These are phyloP conservation scores for Neofusicoccum parvum DNA, from an alignment of 2,329 filamentous ascomycete genomes.

Conservation along the genomic window DNA sequence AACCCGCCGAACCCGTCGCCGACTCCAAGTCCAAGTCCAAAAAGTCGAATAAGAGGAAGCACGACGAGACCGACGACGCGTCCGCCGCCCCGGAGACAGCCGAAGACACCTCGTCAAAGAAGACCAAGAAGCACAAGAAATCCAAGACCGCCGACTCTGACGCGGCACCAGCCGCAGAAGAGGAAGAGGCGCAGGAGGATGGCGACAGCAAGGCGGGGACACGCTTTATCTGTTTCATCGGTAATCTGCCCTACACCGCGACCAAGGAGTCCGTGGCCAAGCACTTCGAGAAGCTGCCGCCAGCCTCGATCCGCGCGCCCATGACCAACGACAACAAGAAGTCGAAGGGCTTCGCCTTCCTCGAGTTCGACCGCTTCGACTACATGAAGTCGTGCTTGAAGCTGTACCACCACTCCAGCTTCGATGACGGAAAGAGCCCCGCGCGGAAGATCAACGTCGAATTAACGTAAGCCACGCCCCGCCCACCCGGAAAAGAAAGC, in stretches of 20 bases:
- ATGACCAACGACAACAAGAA: slow-evolving; percentile 42
- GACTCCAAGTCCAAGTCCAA: slow-evolving; percentile 11
- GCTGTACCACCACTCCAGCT: slow-evolving; percentile 83
- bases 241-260: slow-evolving; percentile 86
- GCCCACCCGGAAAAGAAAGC: background rate
- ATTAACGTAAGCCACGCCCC: slow-evolving; percentile 64
- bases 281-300: slow-evolving; percentile 78
- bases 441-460: slow-evolving; percentile 88
- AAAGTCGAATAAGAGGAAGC: slow-evolving; percentile 24
- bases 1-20: background rate
- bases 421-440: slow-evolving; percentile 61
- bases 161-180: slow-evolving; percentile 26
- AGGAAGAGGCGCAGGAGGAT: slow-evolving; percentile 32
- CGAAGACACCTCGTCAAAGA: slow-evolving; percentile 25
- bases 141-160: slow-evolving; percentile 24
- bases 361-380: slow-evolving; percentile 85
- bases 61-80: slow-evolving; percentile 21
- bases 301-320: slow-evolving; percentile 63
- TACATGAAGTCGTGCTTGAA: slow-evolving; percentile 92
- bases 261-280: slow-evolving; percentile 68
- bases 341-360: slow-evolving; percentile 52
- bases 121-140: slow-evolving; percentile 29
- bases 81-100: background rate
- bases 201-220: slow-evolving; percentile 41
- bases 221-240: slow-evolving; percentile 79